Percentiles rank a stretch among this genome's conserved stretches.
These are phyloP conservation scores for Begonia loranthoides DNA, from an alignment of 306 rosid genomes.

Conservation along the genomic window DNA sequence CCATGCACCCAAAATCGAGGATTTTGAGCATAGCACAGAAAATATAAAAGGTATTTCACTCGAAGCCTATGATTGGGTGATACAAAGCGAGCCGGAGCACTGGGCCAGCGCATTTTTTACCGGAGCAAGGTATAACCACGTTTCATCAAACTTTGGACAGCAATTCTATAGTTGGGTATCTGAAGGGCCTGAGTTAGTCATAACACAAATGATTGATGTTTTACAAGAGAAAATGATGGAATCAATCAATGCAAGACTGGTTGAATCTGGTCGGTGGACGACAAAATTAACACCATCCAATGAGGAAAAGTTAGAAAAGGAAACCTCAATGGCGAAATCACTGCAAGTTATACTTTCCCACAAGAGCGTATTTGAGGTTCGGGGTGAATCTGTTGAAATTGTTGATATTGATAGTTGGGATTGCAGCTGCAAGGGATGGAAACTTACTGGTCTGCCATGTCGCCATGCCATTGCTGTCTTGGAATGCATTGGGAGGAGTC, in stretches of 20 bases:
- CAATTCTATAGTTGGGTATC: constrained; percentile 82
- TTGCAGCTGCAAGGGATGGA: constrained; percentile 92
- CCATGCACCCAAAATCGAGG: constrained; percentile 53
- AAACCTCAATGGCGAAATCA: constrained; percentile 35
- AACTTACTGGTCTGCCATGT: constrained; percentile 79
- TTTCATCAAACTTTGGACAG: constrained; percentile 71
- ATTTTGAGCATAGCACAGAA: constrained; percentile 48
- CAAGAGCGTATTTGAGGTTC: constrained; percentile 61
- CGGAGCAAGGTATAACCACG: constrained; percentile 74
- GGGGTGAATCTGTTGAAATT: constrained; percentile 62
- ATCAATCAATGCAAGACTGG: constrained; percentile 43
- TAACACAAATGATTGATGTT: constrained; percentile 85
- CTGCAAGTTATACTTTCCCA: constrained; percentile 52
- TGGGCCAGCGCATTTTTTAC: constrained; percentile 82
- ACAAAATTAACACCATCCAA: constrained; percentile 76
- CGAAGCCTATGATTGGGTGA: constrained; percentile 80
- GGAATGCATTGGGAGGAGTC: constrained; percentile 45
- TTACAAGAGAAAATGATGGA: constrained; percentile 84
- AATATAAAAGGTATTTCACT: constrained; percentile 83
- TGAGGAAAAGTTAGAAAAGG: constrained; percentile 60
- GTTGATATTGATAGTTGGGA: constrained; percentile 77
- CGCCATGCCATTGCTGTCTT: constrained; percentile 82
- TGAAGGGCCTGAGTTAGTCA: constrained; percentile 86
- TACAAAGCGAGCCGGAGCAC: constrained; percentile 67
- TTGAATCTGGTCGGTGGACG: constrained; percentile 58